phyloP scores from a whole-genome alignment of 345 rosid genomes.

The Citrus cavaleriei region DNA sequence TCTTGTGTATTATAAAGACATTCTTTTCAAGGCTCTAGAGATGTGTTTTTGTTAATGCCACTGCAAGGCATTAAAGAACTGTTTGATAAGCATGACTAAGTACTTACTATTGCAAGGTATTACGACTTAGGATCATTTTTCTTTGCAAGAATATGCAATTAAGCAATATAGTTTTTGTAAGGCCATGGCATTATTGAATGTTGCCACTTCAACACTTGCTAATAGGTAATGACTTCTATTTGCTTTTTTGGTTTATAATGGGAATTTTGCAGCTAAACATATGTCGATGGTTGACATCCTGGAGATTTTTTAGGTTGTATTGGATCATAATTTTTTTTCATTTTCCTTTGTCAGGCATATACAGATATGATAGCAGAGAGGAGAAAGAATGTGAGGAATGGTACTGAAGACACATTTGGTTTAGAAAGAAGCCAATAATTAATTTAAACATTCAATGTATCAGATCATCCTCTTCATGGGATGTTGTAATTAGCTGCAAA shows the following conservation, averaged over 20 bases:
- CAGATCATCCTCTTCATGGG: not conserved
- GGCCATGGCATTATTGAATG: not conserved
- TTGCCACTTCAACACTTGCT: not conserved
- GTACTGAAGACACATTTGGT: slow-evolving; percentile 84
- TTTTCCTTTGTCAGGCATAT: slow-evolving; percentile 47
- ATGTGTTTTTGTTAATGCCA: not conserved
- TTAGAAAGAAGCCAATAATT: slow-evolving; percentile 40
- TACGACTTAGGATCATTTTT: not conserved
- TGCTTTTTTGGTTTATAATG: not conserved
- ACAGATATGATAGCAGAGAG: slow-evolving; percentile 74
- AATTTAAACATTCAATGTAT: not conserved
- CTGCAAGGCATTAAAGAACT: not conserved
- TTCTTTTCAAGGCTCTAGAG: not conserved
- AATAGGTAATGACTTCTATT: not conserved
- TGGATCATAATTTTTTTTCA: slow-evolving; percentile 2
- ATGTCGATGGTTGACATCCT: not conserved
- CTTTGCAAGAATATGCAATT: not conserved
- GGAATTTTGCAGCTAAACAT: not conserved
- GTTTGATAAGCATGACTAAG: not conserved
- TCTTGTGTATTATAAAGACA: not conserved
- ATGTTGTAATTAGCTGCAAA: not conserved
- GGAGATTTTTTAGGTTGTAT: not conserved
- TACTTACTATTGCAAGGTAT: not conserved
- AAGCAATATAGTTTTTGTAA: not conserved
- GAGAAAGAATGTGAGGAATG: slow-evolving; percentile 61